Evolutionary conservation across 169 alveolate species (phyloP).

Genomic region (Babesia gibsoni): DNA sequence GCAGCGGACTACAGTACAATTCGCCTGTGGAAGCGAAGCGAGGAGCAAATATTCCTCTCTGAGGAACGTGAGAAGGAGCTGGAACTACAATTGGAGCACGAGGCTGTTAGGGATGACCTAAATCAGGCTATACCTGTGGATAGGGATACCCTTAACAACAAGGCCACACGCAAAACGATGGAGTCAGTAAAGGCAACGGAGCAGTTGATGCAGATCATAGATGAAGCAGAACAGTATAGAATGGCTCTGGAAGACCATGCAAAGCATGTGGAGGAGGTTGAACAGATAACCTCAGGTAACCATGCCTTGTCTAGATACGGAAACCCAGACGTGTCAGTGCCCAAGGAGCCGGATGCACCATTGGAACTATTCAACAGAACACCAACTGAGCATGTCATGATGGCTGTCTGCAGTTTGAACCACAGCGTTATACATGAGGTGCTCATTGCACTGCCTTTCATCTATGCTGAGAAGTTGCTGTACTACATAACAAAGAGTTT

Average conservation of each 20-base stretch:
- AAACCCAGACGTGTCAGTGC: background rate
- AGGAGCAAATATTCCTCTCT: constrained; percentile 74
- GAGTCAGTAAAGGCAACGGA: constrained; percentile 79
- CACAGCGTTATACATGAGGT: constrained; percentile 53
- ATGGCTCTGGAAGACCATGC: constrained; percentile 24
- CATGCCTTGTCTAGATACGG: constrained; percentile 12
- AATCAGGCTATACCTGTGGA: constrained; percentile 71
- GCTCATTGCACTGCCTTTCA: constrained; percentile 52
- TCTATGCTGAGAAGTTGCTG: constrained; percentile 47
- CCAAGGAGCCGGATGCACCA: constrained; percentile 27
- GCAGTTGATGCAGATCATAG: constrained; percentile 62
- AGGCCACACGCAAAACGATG: constrained; percentile 78
- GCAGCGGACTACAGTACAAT: constrained; percentile 73
- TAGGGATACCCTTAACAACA: constrained; percentile 63
- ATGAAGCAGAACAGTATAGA: constrained; percentile 49
- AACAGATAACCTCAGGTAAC: background rate
- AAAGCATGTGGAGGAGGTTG: background rate
- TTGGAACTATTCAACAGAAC: constrained; percentile 34
- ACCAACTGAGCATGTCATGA: constrained; percentile 44
- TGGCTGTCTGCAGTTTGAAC: constrained; percentile 24
- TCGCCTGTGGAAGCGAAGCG: constrained; percentile 73
- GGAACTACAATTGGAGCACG: constrained; percentile 78
- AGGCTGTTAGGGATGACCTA: constrained; percentile 73
- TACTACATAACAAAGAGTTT: constrained; percentile 20
- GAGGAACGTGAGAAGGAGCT: constrained; percentile 83